Conservation (phyloP, 2,329 filamentous ascomycete species). For the Fusarium domesticum region DNA sequence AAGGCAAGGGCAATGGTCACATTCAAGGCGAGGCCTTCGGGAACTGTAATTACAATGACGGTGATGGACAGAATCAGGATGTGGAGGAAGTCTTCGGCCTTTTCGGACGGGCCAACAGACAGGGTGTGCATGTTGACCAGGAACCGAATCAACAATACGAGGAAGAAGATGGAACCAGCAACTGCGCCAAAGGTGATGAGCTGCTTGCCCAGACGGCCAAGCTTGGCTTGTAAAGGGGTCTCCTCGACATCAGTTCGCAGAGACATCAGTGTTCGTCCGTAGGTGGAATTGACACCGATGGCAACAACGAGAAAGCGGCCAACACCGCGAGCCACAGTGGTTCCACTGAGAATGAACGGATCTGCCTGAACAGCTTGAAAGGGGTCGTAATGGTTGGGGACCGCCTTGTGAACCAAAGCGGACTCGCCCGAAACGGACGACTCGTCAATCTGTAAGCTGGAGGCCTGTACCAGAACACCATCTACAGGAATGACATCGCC, state of each 20-base stretch:
- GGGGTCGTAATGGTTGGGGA: conserved; percentile 56
- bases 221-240: conserved; percentile 73
- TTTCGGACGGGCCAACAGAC: conserved; percentile 44
- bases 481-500: conserved; percentile 71
- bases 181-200: conserved; percentile 50
- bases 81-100: conserved; percentile 56
- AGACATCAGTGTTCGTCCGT: conserved; percentile 76
- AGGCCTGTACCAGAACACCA: conserved; percentile 60
- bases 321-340: conserved; percentile 72
- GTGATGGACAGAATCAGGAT: conserved; percentile 59
- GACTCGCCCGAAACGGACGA: conserved; percentile 76
- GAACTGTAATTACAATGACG: conserved; percentile 58
- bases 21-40: conserved; percentile 58
- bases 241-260: conserved; percentile 73
- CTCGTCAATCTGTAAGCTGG: conserved; percentile 62
- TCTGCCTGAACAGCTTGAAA: conserved; percentile 55
- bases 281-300: conserved; percentile 69
- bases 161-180: conserved; percentile 42
- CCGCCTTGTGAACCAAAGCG: conserved; percentile 65
- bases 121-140: conserved; percentile 32
- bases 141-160: conserved; percentile 41
- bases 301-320: conserved; percentile 74
- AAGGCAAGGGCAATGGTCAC: conserved; percentile 61
- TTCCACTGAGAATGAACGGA: conserved; percentile 77
- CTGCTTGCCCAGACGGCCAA: conserved; percentile 74